phyloP scores from a whole-genome alignment of 2,329 filamentous ascomycete genomes.

The Paramyrothecium sp. region DNA sequence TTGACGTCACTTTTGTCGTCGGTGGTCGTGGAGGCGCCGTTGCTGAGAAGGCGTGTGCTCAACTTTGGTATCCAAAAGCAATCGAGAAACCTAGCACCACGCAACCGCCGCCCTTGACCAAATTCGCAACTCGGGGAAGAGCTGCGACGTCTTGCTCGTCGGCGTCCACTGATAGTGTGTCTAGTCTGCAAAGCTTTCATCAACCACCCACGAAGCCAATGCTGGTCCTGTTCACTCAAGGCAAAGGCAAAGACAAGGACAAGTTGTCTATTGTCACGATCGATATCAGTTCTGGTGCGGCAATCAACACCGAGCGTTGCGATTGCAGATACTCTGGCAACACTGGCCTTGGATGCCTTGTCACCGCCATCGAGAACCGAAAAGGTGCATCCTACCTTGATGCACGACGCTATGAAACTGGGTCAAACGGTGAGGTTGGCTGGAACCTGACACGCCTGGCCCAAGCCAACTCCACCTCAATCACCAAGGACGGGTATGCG shows the following conservation, averaged over 20 bases:
- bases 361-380: conserved; percentile 23
- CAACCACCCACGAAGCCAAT: conserved; percentile 28
- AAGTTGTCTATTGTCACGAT: conserved; percentile 25
- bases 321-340: conserved; percentile 26
- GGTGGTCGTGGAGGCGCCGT: conserved; percentile 18
- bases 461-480: conserved; percentile 19
- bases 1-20: conserved; percentile 25
- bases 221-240: conserved; percentile 30
- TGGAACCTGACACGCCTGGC: conserved; percentile 30
- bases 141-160: too few species aligned
- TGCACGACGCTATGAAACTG: conserved; percentile 23
- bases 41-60: conserved; percentile 24
- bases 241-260: conserved; percentile 6
- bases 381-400: conserved; percentile 19
- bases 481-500: conserved; percentile 13
- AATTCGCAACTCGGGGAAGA: background rate
- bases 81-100: background rate
- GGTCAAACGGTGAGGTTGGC: conserved; percentile 10
- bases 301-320: conserved; percentile 30
- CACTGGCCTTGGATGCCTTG: conserved; percentile 17
- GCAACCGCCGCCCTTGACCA: background rate
- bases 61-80: conserved; percentile 29
- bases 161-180: background rate
- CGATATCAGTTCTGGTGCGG: conserved; percentile 27
- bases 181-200: conserved; percentile 14